Evolutionary conservation across 371 early-diverging fungal species (phyloP).

Genomic region (Rhizopus delemar): DNA sequence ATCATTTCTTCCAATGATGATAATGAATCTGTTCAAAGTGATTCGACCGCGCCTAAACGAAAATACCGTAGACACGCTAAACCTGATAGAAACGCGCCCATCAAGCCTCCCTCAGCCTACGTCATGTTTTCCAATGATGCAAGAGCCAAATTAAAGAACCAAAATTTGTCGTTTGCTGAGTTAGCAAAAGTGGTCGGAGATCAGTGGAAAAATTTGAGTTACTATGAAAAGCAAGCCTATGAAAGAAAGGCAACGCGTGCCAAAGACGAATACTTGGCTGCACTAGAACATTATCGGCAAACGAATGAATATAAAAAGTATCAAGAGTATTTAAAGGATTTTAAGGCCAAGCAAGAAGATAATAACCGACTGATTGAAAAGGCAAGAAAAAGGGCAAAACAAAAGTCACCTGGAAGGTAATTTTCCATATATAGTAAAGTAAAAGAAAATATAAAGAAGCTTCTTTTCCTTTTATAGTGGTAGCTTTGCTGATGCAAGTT

Average conservation of each 20-base stretch:
- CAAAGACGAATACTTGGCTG: conserved; percentile 42
- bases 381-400: conserved; percentile 28
- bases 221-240: conserved; percentile 35
- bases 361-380: conserved; percentile 26
- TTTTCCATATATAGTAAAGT: not conserved
- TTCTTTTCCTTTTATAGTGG: conserved; percentile 10
- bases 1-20: conserved; percentile 34
- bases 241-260: conserved; percentile 42
- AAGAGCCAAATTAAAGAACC: conserved; percentile 36
- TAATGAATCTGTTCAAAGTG: conserved; percentile 22
- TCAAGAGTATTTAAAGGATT: conserved; percentile 49
- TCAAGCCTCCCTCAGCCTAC: conserved; percentile 55
- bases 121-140: conserved; percentile 53
- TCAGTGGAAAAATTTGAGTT: conserved; percentile 50
- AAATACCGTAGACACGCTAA: conserved; percentile 54
- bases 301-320: conserved; percentile 36
- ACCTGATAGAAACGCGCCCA: conserved; percentile 48
- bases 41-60: conserved; percentile 32
- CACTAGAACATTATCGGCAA: conserved; percentile 31
- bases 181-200: conserved; percentile 51
- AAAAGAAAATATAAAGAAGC: not conserved
- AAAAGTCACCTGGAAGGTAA: conserved; percentile 35
- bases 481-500: conserved; percentile 42
- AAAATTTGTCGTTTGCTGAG: conserved; percentile 46
- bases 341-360: conserved; percentile 43